phyloP scores from a whole-genome alignment of 768 basidiomycete species.

The Trametes meyenii region DNA sequence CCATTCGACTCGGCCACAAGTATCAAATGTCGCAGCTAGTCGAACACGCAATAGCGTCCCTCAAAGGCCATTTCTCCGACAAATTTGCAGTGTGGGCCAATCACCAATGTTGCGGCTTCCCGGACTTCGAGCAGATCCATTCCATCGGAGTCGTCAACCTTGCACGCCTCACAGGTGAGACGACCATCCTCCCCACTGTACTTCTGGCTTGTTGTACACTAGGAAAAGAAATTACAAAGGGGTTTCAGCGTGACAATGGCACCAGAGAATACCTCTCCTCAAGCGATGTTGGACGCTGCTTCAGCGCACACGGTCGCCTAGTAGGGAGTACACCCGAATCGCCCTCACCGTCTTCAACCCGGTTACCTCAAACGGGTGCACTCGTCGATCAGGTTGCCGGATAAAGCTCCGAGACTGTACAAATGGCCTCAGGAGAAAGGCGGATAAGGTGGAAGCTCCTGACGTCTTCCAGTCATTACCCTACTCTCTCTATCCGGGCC shows the following conservation, averaged over 20 bases:
- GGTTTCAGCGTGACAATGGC: constrained; percentile 4
- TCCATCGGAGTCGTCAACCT: constrained; percentile 16
- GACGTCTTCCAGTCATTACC: neutral
- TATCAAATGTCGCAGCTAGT: constrained; percentile 14
- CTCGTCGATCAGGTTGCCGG: too few species aligned
- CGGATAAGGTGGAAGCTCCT: neutral
- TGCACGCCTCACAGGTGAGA: constrained; percentile 8
- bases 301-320: neutral
- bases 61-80: constrained; percentile 6
- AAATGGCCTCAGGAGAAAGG: neutral
- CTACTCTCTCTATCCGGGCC: too few species aligned
- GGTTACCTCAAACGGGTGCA: neutral
- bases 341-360: neutral
- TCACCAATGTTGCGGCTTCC: neutral
- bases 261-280: neutral
- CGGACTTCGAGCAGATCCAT: neutral
- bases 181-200: constrained; percentile 1
- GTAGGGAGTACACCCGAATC: neutral
- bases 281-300: neutral
- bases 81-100: constrained; percentile 5
- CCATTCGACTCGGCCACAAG: constrained; percentile 17
- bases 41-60: neutral
- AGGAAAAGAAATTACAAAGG: neutral
- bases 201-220: neutral
- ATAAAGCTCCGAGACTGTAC: too few species aligned